phyloP scores from a whole-genome alignment of 2,329 filamentous ascomycete species.

The Beauveria sp. region DNA sequence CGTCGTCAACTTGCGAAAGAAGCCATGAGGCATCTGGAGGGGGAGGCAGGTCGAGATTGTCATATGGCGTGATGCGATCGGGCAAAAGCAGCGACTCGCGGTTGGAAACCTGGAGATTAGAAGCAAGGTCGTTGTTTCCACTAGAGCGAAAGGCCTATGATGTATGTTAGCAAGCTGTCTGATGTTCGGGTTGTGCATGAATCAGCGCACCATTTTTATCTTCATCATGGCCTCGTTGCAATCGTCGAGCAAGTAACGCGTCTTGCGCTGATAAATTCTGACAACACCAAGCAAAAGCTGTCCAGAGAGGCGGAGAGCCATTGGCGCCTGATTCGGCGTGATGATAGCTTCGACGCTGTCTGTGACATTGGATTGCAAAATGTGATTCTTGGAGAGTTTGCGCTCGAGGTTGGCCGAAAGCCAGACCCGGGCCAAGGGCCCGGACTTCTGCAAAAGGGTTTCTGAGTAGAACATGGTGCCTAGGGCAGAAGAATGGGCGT shows the following conservation, averaged over 20 bases:
- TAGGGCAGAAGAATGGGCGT: constrained; percentile 17
- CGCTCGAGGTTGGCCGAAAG: constrained; percentile 95
- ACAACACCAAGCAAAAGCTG: constrained; percentile 93
- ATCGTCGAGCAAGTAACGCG: constrained; percentile 90
- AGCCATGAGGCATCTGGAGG: constrained; percentile 84
- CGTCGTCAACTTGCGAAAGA: constrained; percentile 64
- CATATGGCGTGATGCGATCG: constrained; percentile 87
- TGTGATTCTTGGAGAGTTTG: constrained; percentile 92
- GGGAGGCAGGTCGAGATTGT: constrained; percentile 68
- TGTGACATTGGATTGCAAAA: constrained; percentile 88
- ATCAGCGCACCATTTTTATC: constrained; percentile 79
- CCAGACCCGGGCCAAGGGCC: constrained; percentile 95
- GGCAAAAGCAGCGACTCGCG: constrained; percentile 82
- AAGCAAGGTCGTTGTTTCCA: constrained; percentile 92
- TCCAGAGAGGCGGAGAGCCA: constrained; percentile 87
- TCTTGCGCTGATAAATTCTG: constrained; percentile 95
- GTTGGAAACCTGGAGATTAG: constrained; percentile 70
- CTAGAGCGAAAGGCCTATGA: constrained; percentile 81
- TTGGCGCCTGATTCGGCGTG: constrained; percentile 82
- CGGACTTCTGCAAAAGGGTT: constrained; percentile 90
- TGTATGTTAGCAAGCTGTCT: constrained; percentile 23
- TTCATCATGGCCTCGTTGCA: constrained; percentile 97
- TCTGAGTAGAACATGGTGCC: constrained; percentile 90
- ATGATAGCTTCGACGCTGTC: constrained; percentile 95
- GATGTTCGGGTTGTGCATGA: neutral